These are phyloP conservation scores for Diaporthe australafricana DNA, from an alignment of 2,329 filamentous ascomycete species.

Conservation along the genomic window DNA sequence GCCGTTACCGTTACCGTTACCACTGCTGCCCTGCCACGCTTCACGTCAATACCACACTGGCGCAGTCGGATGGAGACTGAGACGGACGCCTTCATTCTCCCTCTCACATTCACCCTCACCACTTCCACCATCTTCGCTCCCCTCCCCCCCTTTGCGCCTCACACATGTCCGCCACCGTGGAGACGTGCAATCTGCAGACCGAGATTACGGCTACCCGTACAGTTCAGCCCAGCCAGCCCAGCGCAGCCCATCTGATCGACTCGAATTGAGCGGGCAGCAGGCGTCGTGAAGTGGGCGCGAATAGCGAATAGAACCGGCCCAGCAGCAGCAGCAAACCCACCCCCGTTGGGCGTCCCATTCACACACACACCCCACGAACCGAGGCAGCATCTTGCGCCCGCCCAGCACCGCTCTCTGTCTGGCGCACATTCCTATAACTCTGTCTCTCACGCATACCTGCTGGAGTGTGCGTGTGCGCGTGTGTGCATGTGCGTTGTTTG, in stretches of 20 bases:
- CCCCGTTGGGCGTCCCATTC: not conserved
- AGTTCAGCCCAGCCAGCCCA: too few relatives aligned
- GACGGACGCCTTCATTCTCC: not conserved
- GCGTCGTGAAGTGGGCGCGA: constrained; percentile 20
- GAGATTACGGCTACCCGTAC: constrained; percentile 27
- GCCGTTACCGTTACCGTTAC: too few relatives aligned
- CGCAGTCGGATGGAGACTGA: not conserved
- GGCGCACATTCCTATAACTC: not conserved
- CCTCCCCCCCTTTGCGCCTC: not conserved
- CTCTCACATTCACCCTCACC: not conserved
- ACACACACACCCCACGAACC: not conserved
- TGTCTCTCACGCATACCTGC: not conserved
- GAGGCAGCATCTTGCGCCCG: not conserved
- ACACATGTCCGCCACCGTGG: constrained; percentile 26
- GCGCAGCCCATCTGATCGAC: not conserved
- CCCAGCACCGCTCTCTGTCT: not conserved
- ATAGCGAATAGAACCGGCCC: not conserved
- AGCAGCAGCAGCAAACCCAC: not conserved
- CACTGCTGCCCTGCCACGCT: not conserved
- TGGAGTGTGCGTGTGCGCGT: not conserved
- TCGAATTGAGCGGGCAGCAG: not conserved
- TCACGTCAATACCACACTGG: constrained; percentile 9
- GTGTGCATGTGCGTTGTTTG: not conserved
- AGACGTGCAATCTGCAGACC: constrained; percentile 33
- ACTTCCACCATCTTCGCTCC: not conserved